Conservation (phyloP, 345 rosid genomes). For the Citrus medica region DNA sequence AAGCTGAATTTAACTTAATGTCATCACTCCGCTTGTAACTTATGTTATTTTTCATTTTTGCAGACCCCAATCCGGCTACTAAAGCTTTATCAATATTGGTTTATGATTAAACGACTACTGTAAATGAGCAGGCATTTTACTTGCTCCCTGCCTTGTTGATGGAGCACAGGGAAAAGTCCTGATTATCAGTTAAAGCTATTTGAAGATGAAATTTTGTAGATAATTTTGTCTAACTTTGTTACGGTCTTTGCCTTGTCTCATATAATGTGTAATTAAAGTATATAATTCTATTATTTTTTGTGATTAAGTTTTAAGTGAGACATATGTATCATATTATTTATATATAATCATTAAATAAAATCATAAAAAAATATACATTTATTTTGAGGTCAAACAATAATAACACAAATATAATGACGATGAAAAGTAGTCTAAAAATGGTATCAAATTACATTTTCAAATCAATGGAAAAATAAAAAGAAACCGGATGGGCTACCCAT, state of each 20-base stretch:
- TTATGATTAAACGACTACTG: constrained; percentile 68
- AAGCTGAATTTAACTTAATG: not conserved
- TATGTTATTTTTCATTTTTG: constrained; percentile 29
- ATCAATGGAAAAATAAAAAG: not conserved
- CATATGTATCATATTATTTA: accelerated
- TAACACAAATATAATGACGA: too few species aligned
- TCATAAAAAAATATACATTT: too few species aligned
- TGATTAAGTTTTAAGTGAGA: accelerated
- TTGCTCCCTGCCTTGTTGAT: too few species aligned
- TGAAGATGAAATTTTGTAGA: too few species aligned
- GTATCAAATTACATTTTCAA: too few species aligned
- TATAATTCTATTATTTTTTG: accelerated
- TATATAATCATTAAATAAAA: too few species aligned
- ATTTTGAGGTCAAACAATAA: too few species aligned
- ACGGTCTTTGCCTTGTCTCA: accelerated
- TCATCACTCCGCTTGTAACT: too few species aligned
- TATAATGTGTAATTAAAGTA: too few species aligned
- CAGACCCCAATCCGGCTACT: constrained; percentile 86
- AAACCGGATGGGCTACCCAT: not conserved
- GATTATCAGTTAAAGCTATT: too few species aligned
- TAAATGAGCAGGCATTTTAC: not conserved
- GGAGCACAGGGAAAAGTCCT: not conserved
- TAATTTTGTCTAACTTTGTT: not conserved
- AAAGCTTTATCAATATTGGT: constrained; percentile 76
- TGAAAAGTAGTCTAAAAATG: too few species aligned